phyloP scores from a whole-genome alignment of 805 yeast species.

The Maudiozyma barnettii region DNA sequence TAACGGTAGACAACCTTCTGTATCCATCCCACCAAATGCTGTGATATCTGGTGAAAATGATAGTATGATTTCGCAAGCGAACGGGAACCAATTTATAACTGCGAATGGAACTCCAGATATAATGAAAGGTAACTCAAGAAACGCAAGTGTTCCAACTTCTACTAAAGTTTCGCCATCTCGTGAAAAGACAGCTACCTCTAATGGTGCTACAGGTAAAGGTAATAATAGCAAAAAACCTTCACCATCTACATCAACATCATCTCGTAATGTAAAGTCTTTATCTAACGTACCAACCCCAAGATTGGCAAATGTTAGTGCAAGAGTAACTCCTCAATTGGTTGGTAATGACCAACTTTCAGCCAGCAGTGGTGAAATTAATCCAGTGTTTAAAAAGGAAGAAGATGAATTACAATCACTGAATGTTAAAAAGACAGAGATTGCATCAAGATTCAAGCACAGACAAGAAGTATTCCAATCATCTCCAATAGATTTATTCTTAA shows the following conservation, averaged over 20 bases:
- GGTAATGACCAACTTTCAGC: not conserved
- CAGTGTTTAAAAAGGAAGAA: constrained; percentile 26
- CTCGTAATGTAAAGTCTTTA: constrained; percentile 1
- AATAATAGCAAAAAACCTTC: constrained; percentile 8
- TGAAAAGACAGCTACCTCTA: not conserved
- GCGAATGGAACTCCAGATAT: constrained; percentile 2
- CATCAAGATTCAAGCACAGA: constrained; percentile 28
- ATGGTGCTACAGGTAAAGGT: not conserved
- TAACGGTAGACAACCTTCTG: constrained; percentile 1
- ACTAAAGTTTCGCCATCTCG: constrained; percentile 5
- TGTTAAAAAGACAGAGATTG: constrained; percentile 24
- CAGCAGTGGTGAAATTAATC: constrained; percentile 1
- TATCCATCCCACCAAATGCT: constrained; percentile 1
- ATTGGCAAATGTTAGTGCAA: constrained; percentile 5
- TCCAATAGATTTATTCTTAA: constrained; percentile 25
- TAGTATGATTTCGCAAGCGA: not conserved
- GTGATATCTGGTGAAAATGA: not conserved
- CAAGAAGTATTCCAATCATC: constrained; percentile 26
- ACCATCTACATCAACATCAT: constrained; percentile 6
- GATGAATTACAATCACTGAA: constrained; percentile 21
- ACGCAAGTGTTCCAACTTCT: not conserved
- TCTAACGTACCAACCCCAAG: constrained; percentile 7
- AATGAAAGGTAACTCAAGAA: not conserved
- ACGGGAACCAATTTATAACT: not conserved
- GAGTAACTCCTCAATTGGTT: constrained; percentile 16